phyloP scores from a whole-genome alignment of 1,284 basidiomycete species.

The Mycosarcoma mackinlayi region DNA sequence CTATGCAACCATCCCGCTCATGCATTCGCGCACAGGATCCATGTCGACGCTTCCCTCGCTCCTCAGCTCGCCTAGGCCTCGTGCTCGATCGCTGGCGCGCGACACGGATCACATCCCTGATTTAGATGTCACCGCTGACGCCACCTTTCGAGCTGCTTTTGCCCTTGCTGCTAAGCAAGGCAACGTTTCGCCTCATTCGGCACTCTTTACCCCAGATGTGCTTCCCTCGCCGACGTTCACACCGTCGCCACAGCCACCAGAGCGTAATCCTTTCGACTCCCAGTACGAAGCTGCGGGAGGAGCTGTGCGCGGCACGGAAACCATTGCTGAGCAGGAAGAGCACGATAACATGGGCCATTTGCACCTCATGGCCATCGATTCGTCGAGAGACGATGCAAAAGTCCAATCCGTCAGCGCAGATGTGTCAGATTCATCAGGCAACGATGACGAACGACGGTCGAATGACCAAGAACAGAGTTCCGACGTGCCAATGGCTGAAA shows the following conservation, averaged over 20 bases:
- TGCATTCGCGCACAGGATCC: slow-evolving; percentile 48
- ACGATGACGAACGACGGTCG: neutral
- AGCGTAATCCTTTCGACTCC: slow-evolving; percentile 39
- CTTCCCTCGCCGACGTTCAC: slow-evolving; percentile 50
- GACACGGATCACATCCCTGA: slow-evolving; percentile 29
- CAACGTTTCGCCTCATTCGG: slow-evolving; percentile 37
- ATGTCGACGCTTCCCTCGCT: slow-evolving; percentile 46
- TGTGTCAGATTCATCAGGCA: neutral
- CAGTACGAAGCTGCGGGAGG: slow-evolving; percentile 18
- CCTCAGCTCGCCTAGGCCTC: slow-evolving; percentile 41
- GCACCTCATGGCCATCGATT: neutral
- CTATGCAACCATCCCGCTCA: slow-evolving; percentile 45
- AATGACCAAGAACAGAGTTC: neutral
- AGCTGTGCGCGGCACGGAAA: neutral
- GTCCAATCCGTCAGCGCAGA: neutral
- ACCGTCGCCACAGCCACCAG: slow-evolving; percentile 35
- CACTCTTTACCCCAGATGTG: slow-evolving; percentile 45
- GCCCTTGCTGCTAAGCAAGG: slow-evolving; percentile 18
- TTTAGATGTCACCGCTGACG: slow-evolving; percentile 29
- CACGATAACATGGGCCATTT: neutral
- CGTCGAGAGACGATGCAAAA: neutral
- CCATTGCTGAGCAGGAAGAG: slow-evolving; percentile 17
- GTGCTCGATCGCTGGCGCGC: slow-evolving; percentile 28
- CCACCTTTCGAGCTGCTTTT: slow-evolving; percentile 23
- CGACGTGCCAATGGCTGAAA: neutral